Evolutionary conservation across 2,329 filamentous ascomycete genomes (phyloP).

Genomic region (Nannizziopsis arthrosporioides): DNA sequence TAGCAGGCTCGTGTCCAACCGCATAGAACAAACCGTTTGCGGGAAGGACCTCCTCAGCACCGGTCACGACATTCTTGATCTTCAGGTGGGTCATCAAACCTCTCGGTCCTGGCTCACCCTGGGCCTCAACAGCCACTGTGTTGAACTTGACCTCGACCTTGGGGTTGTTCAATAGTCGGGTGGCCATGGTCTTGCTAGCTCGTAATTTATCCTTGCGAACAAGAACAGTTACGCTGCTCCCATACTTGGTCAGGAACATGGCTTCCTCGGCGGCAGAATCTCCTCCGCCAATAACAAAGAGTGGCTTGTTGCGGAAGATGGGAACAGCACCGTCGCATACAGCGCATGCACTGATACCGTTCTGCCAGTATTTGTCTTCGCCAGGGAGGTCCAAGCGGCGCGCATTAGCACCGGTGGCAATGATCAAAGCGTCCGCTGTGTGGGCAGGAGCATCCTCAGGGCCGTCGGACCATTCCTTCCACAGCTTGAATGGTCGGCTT

Average conservation of each 20-base stretch:
- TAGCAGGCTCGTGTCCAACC: constrained; percentile 91
- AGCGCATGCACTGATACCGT: constrained; percentile 88
- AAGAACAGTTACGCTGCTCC: constrained; percentile 83
- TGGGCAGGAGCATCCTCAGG: constrained; percentile 57
- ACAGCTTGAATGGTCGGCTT: constrained; percentile 77
- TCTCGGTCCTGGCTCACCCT: constrained; percentile 60
- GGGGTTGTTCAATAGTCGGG: constrained; percentile 64
- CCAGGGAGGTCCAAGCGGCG: constrained; percentile 69
- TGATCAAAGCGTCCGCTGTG: constrained; percentile 85
- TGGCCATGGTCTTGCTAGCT: constrained; percentile 85
- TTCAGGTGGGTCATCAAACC: constrained; percentile 81
- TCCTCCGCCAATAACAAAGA: constrained; percentile 91
- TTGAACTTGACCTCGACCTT: constrained; percentile 90
- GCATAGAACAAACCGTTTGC: constrained; percentile 96
- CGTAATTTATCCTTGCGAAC: constrained; percentile 78
- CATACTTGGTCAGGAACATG: constrained; percentile 95
- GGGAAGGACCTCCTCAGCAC: constrained; percentile 68
- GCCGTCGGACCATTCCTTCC: constrained; percentile 72
- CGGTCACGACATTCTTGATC: constrained; percentile 66
- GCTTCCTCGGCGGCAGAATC: constrained; percentile 97
- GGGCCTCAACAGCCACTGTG: constrained; percentile 67
- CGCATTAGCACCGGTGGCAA: constrained; percentile 90
- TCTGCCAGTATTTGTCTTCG: constrained; percentile 95
- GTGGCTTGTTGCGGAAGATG: constrained; percentile 91
- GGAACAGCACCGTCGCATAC: constrained; percentile 95